Base-by-base conservation (phyloP, 225 moss, liverwort and hornwort species). In the Marchantia paleacea region DNA sequence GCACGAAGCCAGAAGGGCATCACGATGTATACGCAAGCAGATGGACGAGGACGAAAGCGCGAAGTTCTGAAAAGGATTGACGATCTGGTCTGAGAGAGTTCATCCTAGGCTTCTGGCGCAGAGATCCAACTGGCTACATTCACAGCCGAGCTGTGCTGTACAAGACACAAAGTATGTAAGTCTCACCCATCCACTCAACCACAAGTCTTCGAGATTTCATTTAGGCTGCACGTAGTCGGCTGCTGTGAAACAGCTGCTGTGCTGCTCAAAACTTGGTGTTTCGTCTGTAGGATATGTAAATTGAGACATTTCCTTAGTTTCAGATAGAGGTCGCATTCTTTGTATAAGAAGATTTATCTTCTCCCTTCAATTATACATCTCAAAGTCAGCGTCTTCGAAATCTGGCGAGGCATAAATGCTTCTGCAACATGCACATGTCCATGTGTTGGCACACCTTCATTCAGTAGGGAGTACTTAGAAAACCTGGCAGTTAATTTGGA, bases 301-400 rank as follows among this genome's bases (percentile, higher is more conserved):
- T 22, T 62, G 76, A 61, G 58, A 76, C 60, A 76, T 76, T 76
- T 47, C 31, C 60, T 8, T 39, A 52, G 76, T 61, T 76, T 62
- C 58, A 60, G 39, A 25, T 76, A 76, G 61, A 48, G 61, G 60
- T 62, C 76, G 55, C 53, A 76, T 60, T 76, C 74, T 61, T 61
- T 76, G 31, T 55, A 61, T 8, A 30, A 48, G 76, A n/a, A 76
- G 76, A 61, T 76, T 47, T 48, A 61, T 76, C 76, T 76, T 61
- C 60, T 72, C 28, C 47, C 31, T 8, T 61, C 55, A 61, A 47
- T 76, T 47, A 62, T 39, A n/a, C 39, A 48, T 31, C 60, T 48
- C 57, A 48, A 47, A 58, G 76, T n/a, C 29, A 57, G 31, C 15
- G 31, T 58, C 55, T 31, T 76, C 39, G 39, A 39, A 39, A 2